phyloP scores from a whole-genome alignment of 495 filamentous ascomycete species.

The Daldinia childiae region DNA sequence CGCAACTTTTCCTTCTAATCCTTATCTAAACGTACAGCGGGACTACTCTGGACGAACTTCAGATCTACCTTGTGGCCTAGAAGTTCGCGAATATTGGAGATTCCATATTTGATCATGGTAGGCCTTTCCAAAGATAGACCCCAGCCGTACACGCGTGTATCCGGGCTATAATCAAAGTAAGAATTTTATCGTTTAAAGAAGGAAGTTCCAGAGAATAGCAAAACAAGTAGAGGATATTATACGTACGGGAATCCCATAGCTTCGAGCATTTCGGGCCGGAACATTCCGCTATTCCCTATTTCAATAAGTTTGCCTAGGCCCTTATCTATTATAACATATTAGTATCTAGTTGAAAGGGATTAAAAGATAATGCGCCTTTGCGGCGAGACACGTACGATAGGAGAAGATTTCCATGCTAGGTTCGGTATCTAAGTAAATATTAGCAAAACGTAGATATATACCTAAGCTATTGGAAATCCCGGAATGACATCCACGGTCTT shows the following conservation, averaged over 20 bases:
- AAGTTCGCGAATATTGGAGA: slow-evolving; percentile 85
- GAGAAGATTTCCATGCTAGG: slow-evolving; percentile 97
- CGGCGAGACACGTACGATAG: slow-evolving; percentile 60
- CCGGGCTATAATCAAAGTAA: slow-evolving; percentile 55
- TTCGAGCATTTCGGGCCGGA: slow-evolving; percentile 95
- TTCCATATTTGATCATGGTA: slow-evolving; percentile 96
- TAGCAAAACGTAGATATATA: slow-evolving; percentile 42
- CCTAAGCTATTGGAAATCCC: neutral
- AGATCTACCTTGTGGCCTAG: slow-evolving; percentile 87
- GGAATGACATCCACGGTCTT: neutral
- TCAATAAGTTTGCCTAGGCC: slow-evolving; percentile 92
- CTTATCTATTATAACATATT: slow-evolving; percentile 57
- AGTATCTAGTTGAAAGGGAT: neutral
- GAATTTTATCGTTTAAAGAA: neutral
- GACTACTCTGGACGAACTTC: slow-evolving; percentile 80
- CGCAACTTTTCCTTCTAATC: slow-evolving; percentile 52
- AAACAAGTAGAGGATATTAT: neutral
- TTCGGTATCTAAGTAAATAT: slow-evolving; percentile 86
- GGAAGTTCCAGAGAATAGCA: neutral
- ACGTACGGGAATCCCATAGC: slow-evolving; percentile 54
- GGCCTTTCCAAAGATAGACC: slow-evolving; percentile 90
- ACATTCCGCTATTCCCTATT: slow-evolving; percentile 98
- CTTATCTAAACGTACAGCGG: slow-evolving; percentile 83
- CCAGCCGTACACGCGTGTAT: slow-evolving; percentile 90
- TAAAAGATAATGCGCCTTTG: neutral